phyloP scores from a whole-genome alignment of 2,329 filamentous ascomycete genomes.

The Phyllosticta citrichinensis region DNA sequence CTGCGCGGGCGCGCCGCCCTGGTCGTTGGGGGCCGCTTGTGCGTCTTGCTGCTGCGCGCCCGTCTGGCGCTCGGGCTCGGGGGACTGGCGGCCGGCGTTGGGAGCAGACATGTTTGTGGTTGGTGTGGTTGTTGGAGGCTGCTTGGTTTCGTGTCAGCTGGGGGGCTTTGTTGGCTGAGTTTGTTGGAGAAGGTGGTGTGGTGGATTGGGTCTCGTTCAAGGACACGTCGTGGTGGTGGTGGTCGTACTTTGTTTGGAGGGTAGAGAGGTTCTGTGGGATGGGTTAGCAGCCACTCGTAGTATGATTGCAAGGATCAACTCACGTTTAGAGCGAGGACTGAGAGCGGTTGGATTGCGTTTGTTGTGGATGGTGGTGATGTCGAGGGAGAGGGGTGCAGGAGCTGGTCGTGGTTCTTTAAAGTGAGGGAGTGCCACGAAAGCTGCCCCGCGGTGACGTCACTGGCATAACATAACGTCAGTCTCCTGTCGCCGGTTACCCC shows the following conservation, averaged over 20 bases:
- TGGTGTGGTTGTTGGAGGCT: constrained; percentile 18
- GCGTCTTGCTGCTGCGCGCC: constrained; percentile 53
- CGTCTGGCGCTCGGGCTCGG: constrained; percentile 58
- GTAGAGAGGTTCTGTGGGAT: neutral
- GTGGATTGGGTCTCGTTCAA: neutral
- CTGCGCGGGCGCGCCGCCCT: constrained; percentile 35
- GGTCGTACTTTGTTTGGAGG: neutral
- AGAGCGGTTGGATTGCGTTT: neutral
- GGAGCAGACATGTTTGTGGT: constrained; percentile 52
- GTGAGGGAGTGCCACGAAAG: neutral
- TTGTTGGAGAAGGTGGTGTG: neutral
- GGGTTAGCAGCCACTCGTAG: neutral
- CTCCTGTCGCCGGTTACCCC: neutral
- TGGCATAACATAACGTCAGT: neutral
- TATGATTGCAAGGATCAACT: neutral
- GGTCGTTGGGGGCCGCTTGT: constrained; percentile 48
- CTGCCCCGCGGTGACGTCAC: constrained; percentile 10
- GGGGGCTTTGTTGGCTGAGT: neutral
- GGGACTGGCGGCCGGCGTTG: constrained; percentile 64
- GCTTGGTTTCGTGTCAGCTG: neutral
- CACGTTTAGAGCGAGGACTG: neutral
- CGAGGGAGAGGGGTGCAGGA: neutral
- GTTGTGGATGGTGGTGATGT: neutral
- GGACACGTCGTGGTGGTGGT: neutral
- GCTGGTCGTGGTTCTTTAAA: neutral